A percentile compares a stretch with the other conserved stretches of the same genome.
Conservation (phyloP, 495 filamentous ascomycete genomes). For the Diplogelasinospora grovesii region DNA sequence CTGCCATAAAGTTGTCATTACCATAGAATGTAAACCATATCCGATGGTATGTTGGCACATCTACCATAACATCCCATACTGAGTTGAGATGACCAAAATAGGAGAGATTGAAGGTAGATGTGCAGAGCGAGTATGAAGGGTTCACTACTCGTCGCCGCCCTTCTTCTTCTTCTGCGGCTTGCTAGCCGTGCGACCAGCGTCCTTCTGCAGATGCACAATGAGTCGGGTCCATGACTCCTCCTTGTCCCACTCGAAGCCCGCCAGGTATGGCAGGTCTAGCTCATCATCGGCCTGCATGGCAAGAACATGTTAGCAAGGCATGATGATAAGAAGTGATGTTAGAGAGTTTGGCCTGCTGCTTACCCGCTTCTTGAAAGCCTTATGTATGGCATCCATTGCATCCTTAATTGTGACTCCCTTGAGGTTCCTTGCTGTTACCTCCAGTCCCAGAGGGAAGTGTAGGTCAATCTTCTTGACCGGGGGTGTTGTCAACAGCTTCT, state of each 20-base stretch:
- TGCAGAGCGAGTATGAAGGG: too few species aligned
- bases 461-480: slow-evolving; percentile 91
- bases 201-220: slow-evolving; percentile 75
- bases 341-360: slow-evolving; percentile 8
- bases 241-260: slow-evolving; percentile 92
- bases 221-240: slow-evolving; percentile 69
- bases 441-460: slow-evolving; percentile 77
- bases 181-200: slow-evolving; percentile 44
- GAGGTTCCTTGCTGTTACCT: slow-evolving; percentile 80
- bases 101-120: too few species aligned
- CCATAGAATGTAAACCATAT: too few species aligned
- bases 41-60: too few species aligned
- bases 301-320: neutral
- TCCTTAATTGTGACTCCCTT: slow-evolving; percentile 95
- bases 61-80: slow-evolving; percentile 9
- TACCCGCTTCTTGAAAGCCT: slow-evolving; percentile 91
- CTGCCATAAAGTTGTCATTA: too few species aligned
- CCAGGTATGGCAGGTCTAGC: slow-evolving; percentile 71
- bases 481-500: slow-evolving; percentile 70
- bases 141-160: slow-evolving; percentile 43
- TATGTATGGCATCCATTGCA: slow-evolving; percentile 87
- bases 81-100: too few species aligned
- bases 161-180: slow-evolving; percentile 68
- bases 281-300: slow-evolving; percentile 73
- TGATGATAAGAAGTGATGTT: neutral